Evolutionary conservation across 768 basidiomycete species (phyloP).

Genomic region (Lactarius akahatsu): DNA sequence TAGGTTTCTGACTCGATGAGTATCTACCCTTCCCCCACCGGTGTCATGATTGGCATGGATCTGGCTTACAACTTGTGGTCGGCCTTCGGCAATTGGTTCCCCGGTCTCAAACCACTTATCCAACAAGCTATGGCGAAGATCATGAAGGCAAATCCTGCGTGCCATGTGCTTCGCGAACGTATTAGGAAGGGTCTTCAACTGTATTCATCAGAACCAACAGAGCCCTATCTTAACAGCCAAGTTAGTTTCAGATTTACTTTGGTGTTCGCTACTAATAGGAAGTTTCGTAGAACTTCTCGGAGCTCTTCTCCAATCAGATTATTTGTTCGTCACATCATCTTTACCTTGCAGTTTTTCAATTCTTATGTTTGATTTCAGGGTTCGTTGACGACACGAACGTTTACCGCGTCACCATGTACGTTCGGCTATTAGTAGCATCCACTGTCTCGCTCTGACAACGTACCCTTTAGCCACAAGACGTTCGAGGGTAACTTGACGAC

Average conservation of each 20-base stretch:
- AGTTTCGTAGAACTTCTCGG: constrained; percentile 72
- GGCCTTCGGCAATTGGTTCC: constrained; percentile 99
- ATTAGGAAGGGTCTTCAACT: constrained; percentile 97
- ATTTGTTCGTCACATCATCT: constrained; percentile 58
- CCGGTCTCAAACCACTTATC: constrained; percentile 95
- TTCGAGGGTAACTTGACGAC: constrained; percentile 99
- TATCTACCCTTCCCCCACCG: constrained; percentile 98
- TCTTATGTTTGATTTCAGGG: constrained; percentile 48
- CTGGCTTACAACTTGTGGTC: constrained; percentile 98
- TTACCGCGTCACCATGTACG: constrained; percentile 94
- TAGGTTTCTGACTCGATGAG: constrained; percentile 96
- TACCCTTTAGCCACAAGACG: constrained; percentile 78
- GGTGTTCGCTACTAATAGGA: constrained; percentile 16
- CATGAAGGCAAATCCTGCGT: constrained; percentile 99
- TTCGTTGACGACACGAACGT: constrained; percentile 99
- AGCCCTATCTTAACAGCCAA: constrained; percentile 98
- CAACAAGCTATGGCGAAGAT: constrained; percentile 99
- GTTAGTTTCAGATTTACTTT: constrained; percentile 33
- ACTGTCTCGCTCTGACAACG: constrained; percentile 23
- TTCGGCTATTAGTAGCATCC: constrained; percentile 11
- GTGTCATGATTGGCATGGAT: constrained; percentile 99
- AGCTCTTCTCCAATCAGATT: constrained; percentile 97
- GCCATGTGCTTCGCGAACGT: constrained; percentile 96
- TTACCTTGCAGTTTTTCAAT: not conserved
- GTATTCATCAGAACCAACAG: constrained; percentile 98